Evolutionary conservation across 441 rosid genomes (phyloP), one percentile per base, ranked within the genome.

Genomic region (Manihot esculenta): DNA sequence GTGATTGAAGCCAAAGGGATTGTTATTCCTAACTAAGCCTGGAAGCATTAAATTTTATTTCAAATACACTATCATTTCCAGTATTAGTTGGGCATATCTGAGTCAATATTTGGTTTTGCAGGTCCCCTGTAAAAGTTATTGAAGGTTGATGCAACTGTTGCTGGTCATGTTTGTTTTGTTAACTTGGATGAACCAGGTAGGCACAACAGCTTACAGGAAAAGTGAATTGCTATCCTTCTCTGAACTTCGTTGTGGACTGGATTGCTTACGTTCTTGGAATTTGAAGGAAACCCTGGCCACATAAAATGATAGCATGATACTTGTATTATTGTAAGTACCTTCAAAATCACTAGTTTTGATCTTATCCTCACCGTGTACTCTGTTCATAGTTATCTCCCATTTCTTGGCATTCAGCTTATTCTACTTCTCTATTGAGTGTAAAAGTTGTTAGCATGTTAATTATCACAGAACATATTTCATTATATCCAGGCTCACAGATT

Each of bases 111-210:
- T 53, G 48, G 63, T 70, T 74, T n/a, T 80, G 84, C 84, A 92
- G 99, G 82, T 72, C 96, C 33, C 84, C 93, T 9, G 97, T 88
- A 66, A 90, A 94, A 77, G 77, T 92, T 18, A 81, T 89, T 54
- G 96, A 94, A 84, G 97, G 97, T 72, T 92, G 81, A 84, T 45
- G 49, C 55, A 30, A 55, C 12, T 53, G 12, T 23, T 41, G 68
- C 27, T 60, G 30, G 56, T 33, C 62, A 50, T 26, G 50, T 48
- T 68, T 47, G 15, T 35, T 53, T 54, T 4, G 27, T 57, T 33
- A 58, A 66, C 5, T 12, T 30, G 45, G 30, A 50, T 65, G 66
- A 73, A 58, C 33, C 9, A 54, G 45, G 41, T 51, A 47, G 47
- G 44, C 59, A 73, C 60, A 14, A 20, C 12, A 49, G 24, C 47